Evolutionary conservation across 495 filamentous ascomycete genomes (phyloP).

Genomic region (Articulospora tetracladia): DNA sequence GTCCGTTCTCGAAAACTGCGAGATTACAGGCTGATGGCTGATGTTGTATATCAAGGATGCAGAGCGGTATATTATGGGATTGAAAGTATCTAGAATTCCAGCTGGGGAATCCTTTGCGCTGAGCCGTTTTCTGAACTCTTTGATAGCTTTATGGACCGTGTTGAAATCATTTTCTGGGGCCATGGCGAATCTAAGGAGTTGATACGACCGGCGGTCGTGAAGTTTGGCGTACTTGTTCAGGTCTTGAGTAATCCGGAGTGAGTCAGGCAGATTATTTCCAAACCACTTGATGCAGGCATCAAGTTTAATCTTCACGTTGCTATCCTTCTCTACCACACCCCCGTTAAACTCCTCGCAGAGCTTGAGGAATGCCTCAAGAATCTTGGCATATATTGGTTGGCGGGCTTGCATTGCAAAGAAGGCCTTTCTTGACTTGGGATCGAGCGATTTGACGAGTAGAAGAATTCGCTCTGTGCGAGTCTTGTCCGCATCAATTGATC

Average conservation of each 20-base stretch:
- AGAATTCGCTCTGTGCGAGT: conserved; percentile 83
- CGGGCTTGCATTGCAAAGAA: conserved; percentile 84
- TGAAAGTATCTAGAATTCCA: conserved; percentile 68
- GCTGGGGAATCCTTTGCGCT: conserved; percentile 55
- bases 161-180: conserved; percentile 87
- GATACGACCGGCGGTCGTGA: conserved; percentile 87
- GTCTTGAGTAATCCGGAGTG: conserved; percentile 60
- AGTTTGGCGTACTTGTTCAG: conserved; percentile 87
- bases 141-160: conserved; percentile 82
- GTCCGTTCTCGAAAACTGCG: conserved; percentile 79
- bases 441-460: conserved; percentile 72
- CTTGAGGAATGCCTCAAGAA: conserved; percentile 67
- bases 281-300: conserved; percentile 63
- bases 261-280: conserved; percentile 70
- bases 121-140: conserved; percentile 80
- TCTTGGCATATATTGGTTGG: conserved; percentile 64
- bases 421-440: conserved; percentile 74
- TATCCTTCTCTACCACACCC: conserved; percentile 72
- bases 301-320: conserved; percentile 61
- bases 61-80: conserved; percentile 79
- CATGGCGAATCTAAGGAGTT: conserved; percentile 81
- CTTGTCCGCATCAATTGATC: conserved; percentile 67
- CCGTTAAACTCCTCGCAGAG: conserved; percentile 86
- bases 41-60: conserved; percentile 86
- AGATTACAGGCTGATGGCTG: conserved; percentile 86